Percentiles rank a stretch among this genome's conserved stretches.
Conservation (phyloP, 2,329 filamentous ascomycete genomes). For the Trichophyton verrucosum region DNA sequence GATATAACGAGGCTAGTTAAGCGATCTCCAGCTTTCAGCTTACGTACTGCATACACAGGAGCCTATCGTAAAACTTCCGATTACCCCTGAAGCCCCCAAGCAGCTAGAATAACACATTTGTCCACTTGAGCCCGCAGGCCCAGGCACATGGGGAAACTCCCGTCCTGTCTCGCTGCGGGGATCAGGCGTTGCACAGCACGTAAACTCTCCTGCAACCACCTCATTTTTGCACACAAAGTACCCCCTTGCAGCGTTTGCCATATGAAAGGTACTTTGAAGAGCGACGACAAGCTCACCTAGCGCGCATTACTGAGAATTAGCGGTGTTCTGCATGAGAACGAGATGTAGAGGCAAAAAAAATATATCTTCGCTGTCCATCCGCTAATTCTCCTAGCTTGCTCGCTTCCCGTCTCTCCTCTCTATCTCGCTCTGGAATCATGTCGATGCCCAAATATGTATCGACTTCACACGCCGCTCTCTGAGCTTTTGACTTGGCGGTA, state of each 20-base stretch:
- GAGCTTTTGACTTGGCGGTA: not conserved
- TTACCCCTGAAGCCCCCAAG: not conserved
- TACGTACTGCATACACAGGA: not conserved
- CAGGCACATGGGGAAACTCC: conserved; percentile 1
- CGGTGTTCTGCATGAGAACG: not conserved
- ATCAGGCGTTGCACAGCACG: not conserved
- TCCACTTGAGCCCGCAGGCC: not conserved
- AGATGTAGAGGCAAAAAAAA: not conserved
- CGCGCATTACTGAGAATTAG: not conserved
- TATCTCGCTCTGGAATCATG: not conserved
- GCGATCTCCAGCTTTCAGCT: not conserved
- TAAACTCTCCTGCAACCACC: not conserved
- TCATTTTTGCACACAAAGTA: not conserved
- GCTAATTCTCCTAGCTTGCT: not conserved
- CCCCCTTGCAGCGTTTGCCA: not conserved
- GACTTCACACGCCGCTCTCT: not conserved
- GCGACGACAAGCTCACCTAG: not conserved
- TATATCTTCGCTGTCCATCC: not conserved
- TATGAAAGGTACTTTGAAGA: not conserved
- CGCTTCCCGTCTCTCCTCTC: not conserved
- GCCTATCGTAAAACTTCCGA: not conserved
- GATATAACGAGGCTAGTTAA: not conserved
- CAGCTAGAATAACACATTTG: not conserved
- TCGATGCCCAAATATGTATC: not conserved
- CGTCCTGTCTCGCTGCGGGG: not conserved